Evolutionary conservation across 495 filamentous ascomycete genomes (phyloP).

Genomic region (Aspergillus cristatus): DNA sequence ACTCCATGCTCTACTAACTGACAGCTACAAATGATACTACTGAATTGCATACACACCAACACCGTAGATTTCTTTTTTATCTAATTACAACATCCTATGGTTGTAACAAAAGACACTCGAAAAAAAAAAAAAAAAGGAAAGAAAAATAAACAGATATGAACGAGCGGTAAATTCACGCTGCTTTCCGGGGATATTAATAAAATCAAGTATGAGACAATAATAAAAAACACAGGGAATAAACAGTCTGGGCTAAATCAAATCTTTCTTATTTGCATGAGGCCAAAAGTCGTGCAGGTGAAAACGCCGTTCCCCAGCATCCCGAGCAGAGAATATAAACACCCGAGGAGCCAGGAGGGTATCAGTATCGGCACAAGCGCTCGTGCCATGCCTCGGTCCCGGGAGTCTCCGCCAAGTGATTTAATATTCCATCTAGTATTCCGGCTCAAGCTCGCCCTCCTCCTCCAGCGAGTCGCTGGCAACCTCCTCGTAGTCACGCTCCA

Average conservation of each 20-base stretch:
- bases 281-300: conserved; percentile 20
- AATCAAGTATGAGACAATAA: conserved; percentile 34
- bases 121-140: conserved; percentile 1
- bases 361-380: conserved; percentile 3
- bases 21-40: no score
- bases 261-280: conserved; percentile 36
- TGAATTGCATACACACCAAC: no score
- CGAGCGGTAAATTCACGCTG: conserved; percentile 37
- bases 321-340: conserved; percentile 15
- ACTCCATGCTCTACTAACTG: no score
- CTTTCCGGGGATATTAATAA: conserved; percentile 41
- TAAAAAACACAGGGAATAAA: conserved; percentile 16
- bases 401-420: conserved; percentile 14
- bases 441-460: conserved; percentile 77
- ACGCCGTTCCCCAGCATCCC: conserved; percentile 19
- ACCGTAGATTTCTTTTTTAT: conserved; percentile 4
- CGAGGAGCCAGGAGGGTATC: conserved; percentile 2
- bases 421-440: conserved; percentile 72
- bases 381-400: conserved; percentile 3
- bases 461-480: conserved; percentile 93
- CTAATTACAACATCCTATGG: conserved; percentile 19
- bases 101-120: conserved; percentile 4
- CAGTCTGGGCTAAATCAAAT: conserved; percentile 34
- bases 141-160: conserved; percentile 22
- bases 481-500: conserved; percentile 99